Evolutionary conservation across 208 protist species (phyloP).

Genomic region (Leishmania tropica): DNA sequence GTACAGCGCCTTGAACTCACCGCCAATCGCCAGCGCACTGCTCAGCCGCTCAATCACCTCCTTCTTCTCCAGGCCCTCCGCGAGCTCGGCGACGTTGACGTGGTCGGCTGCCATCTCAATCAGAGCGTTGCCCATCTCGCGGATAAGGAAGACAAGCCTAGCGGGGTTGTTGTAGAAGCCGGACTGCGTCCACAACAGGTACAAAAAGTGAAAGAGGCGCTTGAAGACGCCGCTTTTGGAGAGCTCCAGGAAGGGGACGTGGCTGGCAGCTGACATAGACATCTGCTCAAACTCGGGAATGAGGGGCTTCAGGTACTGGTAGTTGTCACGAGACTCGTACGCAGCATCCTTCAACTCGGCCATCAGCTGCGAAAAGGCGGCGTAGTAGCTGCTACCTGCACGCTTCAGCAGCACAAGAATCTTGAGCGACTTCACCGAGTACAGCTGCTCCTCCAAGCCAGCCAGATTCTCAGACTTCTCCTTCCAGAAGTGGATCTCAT

Average conservation of each 20-base stretch:
- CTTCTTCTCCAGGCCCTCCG: slow-evolving; percentile 93
- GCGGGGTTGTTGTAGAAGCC: slow-evolving; percentile 93
- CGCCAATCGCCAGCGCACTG: slow-evolving; percentile 85
- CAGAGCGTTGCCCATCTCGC: slow-evolving; percentile 95
- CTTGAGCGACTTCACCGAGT: slow-evolving; percentile 90
- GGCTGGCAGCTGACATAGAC: slow-evolving; percentile 46
- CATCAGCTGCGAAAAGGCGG: slow-evolving; percentile 88
- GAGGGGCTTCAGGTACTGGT: slow-evolving; percentile 91
- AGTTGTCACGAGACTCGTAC: slow-evolving; percentile 91
- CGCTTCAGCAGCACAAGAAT: slow-evolving; percentile 94
- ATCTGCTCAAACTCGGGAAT: slow-evolving; percentile 87
- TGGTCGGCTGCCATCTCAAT: slow-evolving; percentile 92
- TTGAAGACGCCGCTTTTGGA: slow-evolving; percentile 82
- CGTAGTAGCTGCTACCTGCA: slow-evolving; percentile 89
- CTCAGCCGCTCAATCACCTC: slow-evolving; percentile 93
- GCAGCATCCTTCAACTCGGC: slow-evolving; percentile 86
- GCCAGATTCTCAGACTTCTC: slow-evolving; percentile 94
- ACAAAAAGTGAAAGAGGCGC: slow-evolving; percentile 93
- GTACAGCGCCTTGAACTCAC: slow-evolving; percentile 94
- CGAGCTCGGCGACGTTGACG: slow-evolving; percentile 91
- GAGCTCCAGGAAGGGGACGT: slow-evolving; percentile 82
- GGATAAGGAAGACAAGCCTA: slow-evolving; percentile 94
- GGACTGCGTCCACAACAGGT: slow-evolving; percentile 94
- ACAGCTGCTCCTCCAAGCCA: slow-evolving; percentile 94
- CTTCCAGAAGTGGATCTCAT: slow-evolving; percentile 96